Percentiles rank a stretch among this genome's conserved stretches.
These are phyloP conservation scores for Rhizodiscina lignyota DNA, from an alignment of 495 filamentous ascomycete genomes.

Conservation along the genomic window DNA sequence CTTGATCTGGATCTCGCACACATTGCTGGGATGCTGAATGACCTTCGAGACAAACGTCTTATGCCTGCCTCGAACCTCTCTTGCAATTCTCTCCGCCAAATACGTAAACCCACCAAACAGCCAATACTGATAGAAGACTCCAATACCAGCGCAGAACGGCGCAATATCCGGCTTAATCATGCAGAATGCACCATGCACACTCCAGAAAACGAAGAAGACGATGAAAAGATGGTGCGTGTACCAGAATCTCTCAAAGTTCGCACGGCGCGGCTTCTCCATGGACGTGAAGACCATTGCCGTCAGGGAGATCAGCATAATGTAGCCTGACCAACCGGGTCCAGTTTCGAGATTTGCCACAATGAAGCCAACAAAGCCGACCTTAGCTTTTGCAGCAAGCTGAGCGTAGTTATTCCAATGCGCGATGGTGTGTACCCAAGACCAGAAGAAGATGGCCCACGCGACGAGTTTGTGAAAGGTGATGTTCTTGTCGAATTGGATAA, in stretches of 20 bases:
- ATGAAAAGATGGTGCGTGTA: constrained; percentile 66
- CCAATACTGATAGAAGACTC: constrained; percentile 71
- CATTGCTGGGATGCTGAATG: constrained; percentile 68
- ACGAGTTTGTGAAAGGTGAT: constrained; percentile 69
- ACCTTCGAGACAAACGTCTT: constrained; percentile 70
- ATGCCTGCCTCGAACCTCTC: constrained; percentile 54
- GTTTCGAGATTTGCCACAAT: constrained; percentile 52
- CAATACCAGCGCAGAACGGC: constrained; percentile 51
- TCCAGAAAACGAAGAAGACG: constrained; percentile 70
- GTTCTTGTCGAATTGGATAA: constrained; percentile 67
- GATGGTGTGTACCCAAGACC: constrained; percentile 64
- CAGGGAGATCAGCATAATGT: constrained; percentile 55
- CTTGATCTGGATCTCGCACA: constrained; percentile 75
- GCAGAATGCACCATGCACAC: constrained; percentile 63
- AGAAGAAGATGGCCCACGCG: constrained; percentile 68
- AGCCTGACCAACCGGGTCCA: constrained; percentile 65
- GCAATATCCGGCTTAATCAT: constrained; percentile 64
- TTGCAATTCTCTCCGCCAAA: constrained; percentile 48
- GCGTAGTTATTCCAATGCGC: constrained; percentile 72
- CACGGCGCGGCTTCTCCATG: constrained; percentile 47
- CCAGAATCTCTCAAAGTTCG: constrained; percentile 68
- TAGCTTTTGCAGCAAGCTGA: constrained; percentile 51
- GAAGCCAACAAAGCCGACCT: constrained; percentile 55
- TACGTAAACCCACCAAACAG: constrained; percentile 60
- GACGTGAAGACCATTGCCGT: constrained; percentile 55